Percentiles rank a stretch among this genome's conserved stretches.
Conservation (phyloP, 768 basidiomycete genomes). For the Tylopilus sp. region DNA sequence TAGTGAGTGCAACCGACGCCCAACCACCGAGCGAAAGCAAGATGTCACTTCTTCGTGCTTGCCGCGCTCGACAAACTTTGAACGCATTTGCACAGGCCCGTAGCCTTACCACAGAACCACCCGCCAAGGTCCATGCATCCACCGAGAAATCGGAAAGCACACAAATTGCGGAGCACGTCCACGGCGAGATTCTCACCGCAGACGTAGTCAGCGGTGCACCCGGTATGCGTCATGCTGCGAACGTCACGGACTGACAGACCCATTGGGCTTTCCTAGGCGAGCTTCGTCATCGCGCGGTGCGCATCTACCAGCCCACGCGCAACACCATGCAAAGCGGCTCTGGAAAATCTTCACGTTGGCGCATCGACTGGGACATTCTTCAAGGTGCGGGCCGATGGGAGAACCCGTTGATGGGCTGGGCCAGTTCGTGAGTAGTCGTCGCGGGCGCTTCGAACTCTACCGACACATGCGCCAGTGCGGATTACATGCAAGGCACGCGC, state of each 20-base stretch:
- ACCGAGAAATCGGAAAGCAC: conserved; percentile 25
- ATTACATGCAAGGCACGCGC: conserved; percentile 93
- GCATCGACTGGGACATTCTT: conserved; percentile 92
- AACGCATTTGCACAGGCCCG: conserved; percentile 14
- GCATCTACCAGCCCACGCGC: conserved; percentile 90
- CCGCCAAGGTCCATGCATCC: conserved; percentile 21
- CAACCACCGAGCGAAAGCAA: neutral
- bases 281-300: conserved; percentile 80
- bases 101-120: conserved; percentile 18
- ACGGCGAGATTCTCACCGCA: conserved; percentile 65
- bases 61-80: conserved; percentile 29
- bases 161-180: conserved; percentile 44
- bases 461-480: conserved; percentile 52
- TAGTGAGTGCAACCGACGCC: neutral
- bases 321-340: conserved; percentile 95
- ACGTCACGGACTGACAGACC: neutral
- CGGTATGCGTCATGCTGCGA: conserved; percentile 41
- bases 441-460: neutral
- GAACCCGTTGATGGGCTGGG: conserved; percentile 97
- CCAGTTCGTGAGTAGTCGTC: conserved; percentile 72
- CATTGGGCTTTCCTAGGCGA: conserved; percentile 48
- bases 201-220: conserved; percentile 87
- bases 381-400: conserved; percentile 92
- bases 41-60: conserved; percentile 59
- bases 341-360: conserved; percentile 83